These are phyloP conservation scores for Russula olivacea DNA, from an alignment of 768 basidiomycete genomes.

Conservation along the genomic window DNA sequence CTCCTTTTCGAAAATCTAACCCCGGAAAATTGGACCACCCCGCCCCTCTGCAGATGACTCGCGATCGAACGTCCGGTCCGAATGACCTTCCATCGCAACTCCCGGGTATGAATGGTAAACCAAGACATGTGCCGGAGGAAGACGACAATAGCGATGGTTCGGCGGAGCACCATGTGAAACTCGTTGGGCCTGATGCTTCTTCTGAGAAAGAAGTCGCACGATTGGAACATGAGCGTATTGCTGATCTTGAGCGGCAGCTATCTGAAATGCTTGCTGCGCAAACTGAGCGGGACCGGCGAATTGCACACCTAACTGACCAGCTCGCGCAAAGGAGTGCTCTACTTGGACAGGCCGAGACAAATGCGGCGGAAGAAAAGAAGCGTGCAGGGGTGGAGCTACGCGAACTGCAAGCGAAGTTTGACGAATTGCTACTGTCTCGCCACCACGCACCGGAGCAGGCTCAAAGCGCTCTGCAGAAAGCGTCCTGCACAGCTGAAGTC, in stretches of 20 bases:
- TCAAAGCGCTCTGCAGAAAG: no score
- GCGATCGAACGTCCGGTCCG: conserved; percentile 23
- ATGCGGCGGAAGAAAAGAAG: no score
- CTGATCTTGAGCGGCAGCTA: conserved; percentile 39
- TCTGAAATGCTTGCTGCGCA: conserved; percentile 43
- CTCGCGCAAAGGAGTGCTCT: conserved; percentile 64
- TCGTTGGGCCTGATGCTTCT: conserved; percentile 54
- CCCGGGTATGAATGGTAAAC: conserved; percentile 26
- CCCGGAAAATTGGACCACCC: no score
- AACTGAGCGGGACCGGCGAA: conserved; percentile 58
- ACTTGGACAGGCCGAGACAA: conserved; percentile 52
- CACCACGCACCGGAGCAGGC: conserved; percentile 70
- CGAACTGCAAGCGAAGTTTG: conserved; percentile 33
- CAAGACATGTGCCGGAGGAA: conserved; percentile 40
- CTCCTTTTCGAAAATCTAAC: no score
- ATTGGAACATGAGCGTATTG: conserved; percentile 60
- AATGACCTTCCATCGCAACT: conserved; percentile 39
- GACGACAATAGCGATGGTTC: conserved; percentile 49
- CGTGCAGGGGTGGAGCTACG: no score
- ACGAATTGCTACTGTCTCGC: conserved; percentile 60
- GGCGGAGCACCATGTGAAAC: conserved; percentile 68
- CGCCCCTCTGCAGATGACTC: background rate
- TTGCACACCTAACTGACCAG: conserved; percentile 66
- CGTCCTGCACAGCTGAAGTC: no score
- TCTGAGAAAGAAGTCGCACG: conserved; percentile 57